Base-by-base conservation (phyloP, 208 protist genomes). In the Angomonas ambiguus region DNA sequence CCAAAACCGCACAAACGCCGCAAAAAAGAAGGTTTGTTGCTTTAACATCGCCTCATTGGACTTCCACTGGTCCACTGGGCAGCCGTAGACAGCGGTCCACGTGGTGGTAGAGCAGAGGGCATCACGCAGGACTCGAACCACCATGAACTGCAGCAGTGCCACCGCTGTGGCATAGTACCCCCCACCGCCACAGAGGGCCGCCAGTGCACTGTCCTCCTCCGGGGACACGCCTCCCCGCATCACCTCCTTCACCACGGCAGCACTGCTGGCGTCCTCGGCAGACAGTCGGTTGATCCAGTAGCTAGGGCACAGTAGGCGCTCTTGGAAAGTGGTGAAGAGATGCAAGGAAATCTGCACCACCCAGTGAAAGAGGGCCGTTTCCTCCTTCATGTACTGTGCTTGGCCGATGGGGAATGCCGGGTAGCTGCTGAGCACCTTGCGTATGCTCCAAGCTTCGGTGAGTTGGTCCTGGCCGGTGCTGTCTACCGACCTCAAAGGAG, bases 21-120 rank as follows among this genome's bases (percentile, higher is more conserved):
- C 61, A 65, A 95, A 95, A 62, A 91, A 95, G 76, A 95, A 92
- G 58, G 92, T 45, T 65, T 91, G 83, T 71, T 95, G 86, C 6
- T 84, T 76, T 62, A 91, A 67, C 31, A 89, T 73, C 27, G 32
- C 27, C 68, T 88, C 83, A 8, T 82, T 71, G 25, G 68, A 53
- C 31, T 77, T 75, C 79, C 78, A 90, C 55, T 77, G 48, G 20
- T 71, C 71, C 41, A 34, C n/a, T 0, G 72, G 51, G 24, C 72
- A 51, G 67, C 74, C 68, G 62, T 95, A 95, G 18, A 95, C 77
- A 0, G 69, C 75, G 31, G 65, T 77, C 84, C 85, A 95, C 71
- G 84, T 92, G 34, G 80, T 74, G 5, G 34, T 48, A 31, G 69
- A 71, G 62, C 85, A 92, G 22, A 93, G 59, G 41, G 74, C 86